These are phyloP conservation scores for Ustilago cynodontis DNA, from an alignment of 1,284 basidiomycete species.

Conservation along the genomic window DNA sequence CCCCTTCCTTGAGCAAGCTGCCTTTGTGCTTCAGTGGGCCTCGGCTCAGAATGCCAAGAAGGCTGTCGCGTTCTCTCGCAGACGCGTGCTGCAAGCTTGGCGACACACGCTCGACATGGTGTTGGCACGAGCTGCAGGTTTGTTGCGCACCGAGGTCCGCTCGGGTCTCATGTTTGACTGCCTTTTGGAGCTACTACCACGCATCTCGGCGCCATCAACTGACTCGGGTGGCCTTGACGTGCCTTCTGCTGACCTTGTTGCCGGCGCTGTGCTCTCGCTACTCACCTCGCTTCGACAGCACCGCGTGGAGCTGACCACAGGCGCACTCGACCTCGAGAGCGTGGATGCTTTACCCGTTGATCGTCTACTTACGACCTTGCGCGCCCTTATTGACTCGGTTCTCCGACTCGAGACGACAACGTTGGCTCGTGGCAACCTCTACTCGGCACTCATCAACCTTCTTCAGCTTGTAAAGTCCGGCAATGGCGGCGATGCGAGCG, in stretches of 20 bases:
- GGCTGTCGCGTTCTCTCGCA: slow-evolving; percentile 55
- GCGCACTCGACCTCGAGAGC: slow-evolving; percentile 60
- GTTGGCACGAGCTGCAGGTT: slow-evolving; percentile 49
- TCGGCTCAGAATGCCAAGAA: slow-evolving; percentile 64
- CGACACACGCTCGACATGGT: slow-evolving; percentile 65
- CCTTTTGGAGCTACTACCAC: slow-evolving; percentile 62
- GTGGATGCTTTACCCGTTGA: slow-evolving; percentile 72
- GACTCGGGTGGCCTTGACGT: slow-evolving; percentile 72
- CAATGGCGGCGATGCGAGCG: slow-evolving; percentile 18
- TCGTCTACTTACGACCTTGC: slow-evolving; percentile 81
- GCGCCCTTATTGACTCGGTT: slow-evolving; percentile 81
- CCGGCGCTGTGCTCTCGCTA: slow-evolving; percentile 82
- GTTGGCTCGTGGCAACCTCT: slow-evolving; percentile 95
- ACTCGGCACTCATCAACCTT: slow-evolving; percentile 89
- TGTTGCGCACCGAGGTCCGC: slow-evolving; percentile 61
- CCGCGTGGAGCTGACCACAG: slow-evolving; percentile 45
- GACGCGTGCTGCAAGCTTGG: slow-evolving; percentile 62
- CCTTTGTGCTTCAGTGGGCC: slow-evolving; percentile 59
- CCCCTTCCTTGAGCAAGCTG: slow-evolving; percentile 60
- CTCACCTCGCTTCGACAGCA: slow-evolving; percentile 79
- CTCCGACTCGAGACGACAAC: slow-evolving; percentile 84
- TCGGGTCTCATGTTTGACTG: slow-evolving; percentile 61
- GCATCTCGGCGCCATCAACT: slow-evolving; percentile 49
- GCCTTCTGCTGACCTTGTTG: slow-evolving; percentile 81
- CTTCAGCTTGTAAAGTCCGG: slow-evolving; percentile 75